Evolutionary conservation across 75 land plant species (phyloP).

Genomic region (Picea sitchensis): DNA sequence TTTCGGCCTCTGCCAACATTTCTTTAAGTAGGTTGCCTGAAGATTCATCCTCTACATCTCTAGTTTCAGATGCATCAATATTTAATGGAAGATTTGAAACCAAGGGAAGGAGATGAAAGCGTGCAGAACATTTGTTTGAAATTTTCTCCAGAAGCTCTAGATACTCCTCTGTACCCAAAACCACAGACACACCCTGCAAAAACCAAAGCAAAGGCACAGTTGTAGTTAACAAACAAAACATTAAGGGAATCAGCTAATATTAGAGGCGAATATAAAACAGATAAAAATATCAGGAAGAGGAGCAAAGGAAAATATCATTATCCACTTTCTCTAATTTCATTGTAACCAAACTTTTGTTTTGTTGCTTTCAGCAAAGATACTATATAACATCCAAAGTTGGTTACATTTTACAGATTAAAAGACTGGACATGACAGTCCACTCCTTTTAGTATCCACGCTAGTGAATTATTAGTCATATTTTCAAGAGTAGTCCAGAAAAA

Average conservation of each 20-base stretch:
- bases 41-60: constrained; percentile 12
- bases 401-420: no score
- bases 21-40: constrained; percentile 11
- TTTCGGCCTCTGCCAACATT: constrained; percentile 26
- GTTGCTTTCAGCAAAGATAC: neutral
- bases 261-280: neutral
- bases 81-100: constrained; percentile 26
- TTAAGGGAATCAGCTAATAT: no score
- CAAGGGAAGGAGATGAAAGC: constrained; percentile 59
- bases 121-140: constrained; percentile 63
- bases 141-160: constrained; percentile 53
- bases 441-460: no score
- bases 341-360: neutral
- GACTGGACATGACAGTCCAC: no score
- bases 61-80: neutral
- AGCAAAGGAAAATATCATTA: neutral
- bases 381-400: no score
- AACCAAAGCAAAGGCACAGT: constrained; percentile 8
- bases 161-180: constrained; percentile 76
- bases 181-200: constrained; percentile 71
- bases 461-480: no score
- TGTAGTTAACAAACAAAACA: neutral
- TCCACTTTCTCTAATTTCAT: neutral
- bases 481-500: no score
- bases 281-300: neutral